Evolutionary conservation across 805 yeast species (phyloP).

Genomic region (Debaryomyces maramus): DNA sequence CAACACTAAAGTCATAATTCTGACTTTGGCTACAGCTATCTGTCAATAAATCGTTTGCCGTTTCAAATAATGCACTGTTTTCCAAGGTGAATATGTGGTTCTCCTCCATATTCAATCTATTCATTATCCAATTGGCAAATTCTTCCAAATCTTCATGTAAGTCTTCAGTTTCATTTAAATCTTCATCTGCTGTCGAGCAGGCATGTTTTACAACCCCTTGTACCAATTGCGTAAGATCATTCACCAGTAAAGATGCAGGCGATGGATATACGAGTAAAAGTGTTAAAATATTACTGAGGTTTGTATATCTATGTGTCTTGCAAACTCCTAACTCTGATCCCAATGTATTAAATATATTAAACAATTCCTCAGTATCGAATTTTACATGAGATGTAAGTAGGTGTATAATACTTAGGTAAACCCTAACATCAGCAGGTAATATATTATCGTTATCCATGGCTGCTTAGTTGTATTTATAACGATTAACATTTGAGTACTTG

Average conservation of each 20-base stretch:
- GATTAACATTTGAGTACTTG: no score
- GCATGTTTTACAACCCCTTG: not conserved
- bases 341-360: not conserved
- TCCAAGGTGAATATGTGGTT: not conserved
- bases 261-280: slow-evolving; percentile 1
- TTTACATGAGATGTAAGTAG: not conserved
- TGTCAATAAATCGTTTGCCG: not conserved
- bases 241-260: not conserved
- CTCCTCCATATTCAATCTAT: not conserved
- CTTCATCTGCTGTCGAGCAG: not conserved
- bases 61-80: not conserved
- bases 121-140: slow-evolving; percentile 1
- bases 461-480: no score
- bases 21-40: not conserved
- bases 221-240: not conserved
- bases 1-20: not conserved
- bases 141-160: slow-evolving; percentile 2
- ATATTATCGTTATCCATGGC: not conserved
- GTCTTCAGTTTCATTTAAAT: not conserved
- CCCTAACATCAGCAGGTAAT: slow-evolving; percentile 1
- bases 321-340: not conserved
- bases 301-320: slow-evolving; percentile 2
- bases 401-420: not conserved
- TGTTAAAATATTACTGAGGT: not conserved
- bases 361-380: not conserved